Percentiles rank a stretch among this genome's conserved stretches.
phyloP scores from a whole-genome alignment of 331 rosid genomes.

The Pyracantha coccinea region DNA sequence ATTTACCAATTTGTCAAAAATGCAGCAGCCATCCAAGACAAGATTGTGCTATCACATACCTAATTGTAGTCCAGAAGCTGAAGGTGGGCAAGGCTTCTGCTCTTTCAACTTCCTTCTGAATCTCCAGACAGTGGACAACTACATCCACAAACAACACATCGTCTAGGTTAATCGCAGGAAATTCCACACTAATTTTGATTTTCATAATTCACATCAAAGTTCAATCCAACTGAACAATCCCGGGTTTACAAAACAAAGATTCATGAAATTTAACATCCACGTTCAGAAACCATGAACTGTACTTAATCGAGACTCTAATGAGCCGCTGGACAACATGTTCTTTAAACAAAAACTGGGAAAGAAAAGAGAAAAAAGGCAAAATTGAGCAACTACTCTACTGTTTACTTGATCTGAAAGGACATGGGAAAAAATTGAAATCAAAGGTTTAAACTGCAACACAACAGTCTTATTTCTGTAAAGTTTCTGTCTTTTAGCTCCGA shows the following conservation, averaged over 20 bases:
- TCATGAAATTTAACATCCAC: neutral
- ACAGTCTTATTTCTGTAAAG: neutral
- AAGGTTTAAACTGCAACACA: neutral
- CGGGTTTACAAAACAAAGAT: neutral
- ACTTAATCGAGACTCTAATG: neutral
- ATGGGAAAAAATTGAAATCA: neutral
- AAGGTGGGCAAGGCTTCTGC: slow-evolving; percentile 70
- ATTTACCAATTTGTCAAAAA: neutral
- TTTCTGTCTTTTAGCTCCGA: slow-evolving; percentile 4
- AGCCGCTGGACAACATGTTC: neutral
- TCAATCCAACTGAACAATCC: too few relatives aligned
- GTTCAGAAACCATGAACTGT: neutral
- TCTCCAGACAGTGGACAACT: slow-evolving; percentile 88
- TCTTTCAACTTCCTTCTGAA: slow-evolving; percentile 76
- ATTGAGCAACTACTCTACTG: neutral
- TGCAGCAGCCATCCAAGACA: neutral
- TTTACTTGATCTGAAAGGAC: neutral
- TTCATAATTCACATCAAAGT: too few relatives aligned
- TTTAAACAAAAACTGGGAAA: neutral
- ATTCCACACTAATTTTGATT: neutral
- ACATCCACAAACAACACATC: slow-evolving; percentile 15
- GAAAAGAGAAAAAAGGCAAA: neutral
- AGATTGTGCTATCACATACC: slow-evolving; percentile 29
- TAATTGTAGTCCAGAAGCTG: slow-evolving; percentile 46
- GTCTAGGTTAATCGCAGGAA: neutral